Evolutionary conservation across 2,329 filamentous ascomycete genomes (phyloP).

Genomic region (Coniochaeta sp.): DNA sequence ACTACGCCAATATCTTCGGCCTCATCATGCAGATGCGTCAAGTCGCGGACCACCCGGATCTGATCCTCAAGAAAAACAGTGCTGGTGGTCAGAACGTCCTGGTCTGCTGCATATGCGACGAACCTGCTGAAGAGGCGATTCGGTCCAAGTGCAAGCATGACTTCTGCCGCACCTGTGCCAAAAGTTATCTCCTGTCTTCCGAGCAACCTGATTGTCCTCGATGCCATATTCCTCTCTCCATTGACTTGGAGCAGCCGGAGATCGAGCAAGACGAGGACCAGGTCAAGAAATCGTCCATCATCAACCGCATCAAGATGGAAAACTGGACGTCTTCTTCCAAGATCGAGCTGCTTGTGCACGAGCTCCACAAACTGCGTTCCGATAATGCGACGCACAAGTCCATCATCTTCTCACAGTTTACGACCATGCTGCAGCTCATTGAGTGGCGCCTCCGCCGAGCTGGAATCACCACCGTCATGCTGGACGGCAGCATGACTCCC

Average conservation of each 20-base stretch:
- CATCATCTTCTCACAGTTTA: slow-evolving; percentile 97
- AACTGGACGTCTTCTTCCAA: slow-evolving; percentile 98
- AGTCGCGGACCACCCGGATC: slow-evolving; percentile 90
- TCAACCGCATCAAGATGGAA: slow-evolving; percentile 98
- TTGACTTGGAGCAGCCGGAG: slow-evolving; percentile 91
- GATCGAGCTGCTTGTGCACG: slow-evolving; percentile 92
- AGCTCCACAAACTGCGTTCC: slow-evolving; percentile 83
- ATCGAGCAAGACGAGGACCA: slow-evolving; percentile 83
- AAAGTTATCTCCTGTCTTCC: slow-evolving; percentile 72
- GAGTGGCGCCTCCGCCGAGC: slow-evolving; percentile 94
- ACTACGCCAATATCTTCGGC: slow-evolving; percentile 98
- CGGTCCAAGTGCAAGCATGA: slow-evolving; percentile 89
- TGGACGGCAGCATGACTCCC: slow-evolving; percentile 95
- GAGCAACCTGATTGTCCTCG: slow-evolving; percentile 75
- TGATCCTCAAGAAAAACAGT: slow-evolving; percentile 81
- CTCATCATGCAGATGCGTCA: slow-evolving; percentile 99
- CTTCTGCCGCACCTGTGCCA: slow-evolving; percentile 76
- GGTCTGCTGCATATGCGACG: slow-evolving; percentile 92
- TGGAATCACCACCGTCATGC: slow-evolving; percentile 97
- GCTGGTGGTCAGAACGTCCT: slow-evolving; percentile 84
- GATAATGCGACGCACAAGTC: slow-evolving; percentile 93
- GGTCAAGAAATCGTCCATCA: slow-evolving; percentile 93
- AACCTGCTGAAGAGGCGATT: slow-evolving; percentile 90
- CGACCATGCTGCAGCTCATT: slow-evolving; percentile 92
- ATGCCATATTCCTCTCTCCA: slow-evolving; percentile 82